Conservation (phyloP, 768 basidiomycete species). For the Mycena venus region DNA sequence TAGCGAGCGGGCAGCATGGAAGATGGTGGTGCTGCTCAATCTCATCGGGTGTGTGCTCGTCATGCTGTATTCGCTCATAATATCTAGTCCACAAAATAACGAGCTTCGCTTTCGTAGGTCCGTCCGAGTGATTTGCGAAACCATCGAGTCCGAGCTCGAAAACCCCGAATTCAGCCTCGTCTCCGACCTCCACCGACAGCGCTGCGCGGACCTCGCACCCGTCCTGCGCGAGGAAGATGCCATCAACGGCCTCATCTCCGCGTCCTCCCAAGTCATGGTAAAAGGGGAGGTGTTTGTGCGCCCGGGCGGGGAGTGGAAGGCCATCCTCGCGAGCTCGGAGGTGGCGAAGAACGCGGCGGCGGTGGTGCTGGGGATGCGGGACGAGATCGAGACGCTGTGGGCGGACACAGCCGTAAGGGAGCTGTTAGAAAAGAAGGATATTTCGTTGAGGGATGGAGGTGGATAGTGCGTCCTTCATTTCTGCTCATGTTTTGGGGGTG, state of each 20-base stretch:
- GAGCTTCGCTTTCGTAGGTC: slow-evolving; percentile 61
- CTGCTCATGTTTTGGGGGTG: not conserved
- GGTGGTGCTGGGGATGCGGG: slow-evolving; percentile 64
- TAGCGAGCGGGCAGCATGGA: slow-evolving; percentile 71
- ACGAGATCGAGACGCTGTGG: slow-evolving; percentile 78
- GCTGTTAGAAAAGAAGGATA: slow-evolving; percentile 62
- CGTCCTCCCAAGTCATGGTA: slow-evolving; percentile 67
- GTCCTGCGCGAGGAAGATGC: slow-evolving; percentile 48
- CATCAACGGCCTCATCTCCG: slow-evolving; percentile 58
- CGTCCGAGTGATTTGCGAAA: slow-evolving; percentile 67
- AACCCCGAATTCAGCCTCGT: slow-evolving; percentile 36
- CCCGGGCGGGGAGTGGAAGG: slow-evolving; percentile 73
- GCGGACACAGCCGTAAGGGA: slow-evolving; percentile 65
- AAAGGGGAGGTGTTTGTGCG: slow-evolving; percentile 65
- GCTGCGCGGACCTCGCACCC: slow-evolving; percentile 53
- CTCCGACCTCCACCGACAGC: slow-evolving; percentile 40
- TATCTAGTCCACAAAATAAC: not conserved
- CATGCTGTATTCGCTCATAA: not conserved
- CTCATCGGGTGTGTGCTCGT: slow-evolving; percentile 65
- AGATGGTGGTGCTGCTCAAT: slow-evolving; percentile 76
- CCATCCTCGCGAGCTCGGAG: slow-evolving; percentile 44
- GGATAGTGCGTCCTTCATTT: slow-evolving; percentile 69
- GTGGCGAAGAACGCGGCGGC: slow-evolving; percentile 56
- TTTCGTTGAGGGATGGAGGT: slow-evolving; percentile 71
- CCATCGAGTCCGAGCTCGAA: slow-evolving; percentile 40